Evolutionary conservation across 768 basidiomycete genomes (phyloP).

Genomic region (Terana coerulea): DNA sequence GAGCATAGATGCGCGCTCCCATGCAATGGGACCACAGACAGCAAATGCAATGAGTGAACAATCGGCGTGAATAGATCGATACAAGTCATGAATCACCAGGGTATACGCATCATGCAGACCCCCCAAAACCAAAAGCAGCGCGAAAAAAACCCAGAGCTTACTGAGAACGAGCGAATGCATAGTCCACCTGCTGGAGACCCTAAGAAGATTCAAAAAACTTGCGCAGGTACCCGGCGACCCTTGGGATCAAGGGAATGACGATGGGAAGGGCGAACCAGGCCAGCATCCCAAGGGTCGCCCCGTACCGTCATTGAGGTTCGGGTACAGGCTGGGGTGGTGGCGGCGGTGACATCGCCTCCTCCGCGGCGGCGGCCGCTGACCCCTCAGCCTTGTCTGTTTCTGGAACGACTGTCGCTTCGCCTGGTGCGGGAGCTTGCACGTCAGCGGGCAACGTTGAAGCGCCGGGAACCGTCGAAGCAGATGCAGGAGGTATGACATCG

Average conservation of each 20-base stretch:
- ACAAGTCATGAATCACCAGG: conserved; percentile 10
- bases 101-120: conserved; percentile 12
- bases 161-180: conserved; percentile 8
- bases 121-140: conserved; percentile 10
- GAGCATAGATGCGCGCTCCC: neutral
- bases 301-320: conserved; percentile 40
- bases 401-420: neutral
- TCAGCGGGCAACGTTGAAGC: neutral
- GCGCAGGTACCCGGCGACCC: conserved; percentile 46
- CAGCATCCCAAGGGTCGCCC: conserved; percentile 45
- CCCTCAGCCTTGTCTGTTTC: neutral
- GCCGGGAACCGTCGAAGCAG: neutral
- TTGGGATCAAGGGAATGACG: conserved; percentile 40
- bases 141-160: conserved; percentile 23
- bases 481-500: neutral
- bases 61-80: conserved; percentile 13
- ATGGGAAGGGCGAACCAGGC: conserved; percentile 39
- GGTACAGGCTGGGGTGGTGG: conserved; percentile 19
- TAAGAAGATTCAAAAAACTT: conserved; percentile 33
- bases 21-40: too few species aligned
- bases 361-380: neutral
- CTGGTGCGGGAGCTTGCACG: neutral
- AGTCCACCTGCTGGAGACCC: conserved; percentile 17
- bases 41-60: neutral
- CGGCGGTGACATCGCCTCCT: neutral